Evolutionary conservation across 371 early-diverging fungal species (phyloP).

Genomic region (Mortierella sp.): DNA sequence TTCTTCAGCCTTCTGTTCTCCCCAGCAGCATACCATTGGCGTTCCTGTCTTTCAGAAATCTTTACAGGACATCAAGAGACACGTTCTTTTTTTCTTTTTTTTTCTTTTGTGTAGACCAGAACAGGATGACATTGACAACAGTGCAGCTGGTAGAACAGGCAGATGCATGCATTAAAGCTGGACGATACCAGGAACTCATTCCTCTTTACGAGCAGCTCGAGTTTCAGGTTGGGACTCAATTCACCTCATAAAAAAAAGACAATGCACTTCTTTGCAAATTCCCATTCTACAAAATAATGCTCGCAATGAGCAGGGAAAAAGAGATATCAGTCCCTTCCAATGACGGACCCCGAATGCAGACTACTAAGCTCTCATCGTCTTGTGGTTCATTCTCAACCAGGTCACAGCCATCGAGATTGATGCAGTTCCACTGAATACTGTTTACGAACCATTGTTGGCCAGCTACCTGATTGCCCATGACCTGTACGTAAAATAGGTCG

Average conservation of each 20-base stretch:
- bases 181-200: conserved; percentile 46
- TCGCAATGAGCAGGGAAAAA: too few relatives aligned
- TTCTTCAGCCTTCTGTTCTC: too few relatives aligned
- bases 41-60: not conserved
- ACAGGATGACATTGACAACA: conserved; percentile 22
- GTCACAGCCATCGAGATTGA: conserved; percentile 48
- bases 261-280: not conserved
- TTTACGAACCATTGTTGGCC: conserved; percentile 47
- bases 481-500: conserved; percentile 48
- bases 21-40: conserved; percentile 4
- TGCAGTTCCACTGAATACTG: conserved; percentile 43
- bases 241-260: not conserved
- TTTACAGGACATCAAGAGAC: not conserved
- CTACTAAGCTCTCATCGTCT: not conserved
- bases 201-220: conserved; percentile 50
- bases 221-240: conserved; percentile 31
- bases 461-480: conserved; percentile 43
- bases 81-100: not conserved
- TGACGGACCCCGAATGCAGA: too few relatives aligned
- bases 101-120: not conserved
- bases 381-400: conserved; percentile 9
- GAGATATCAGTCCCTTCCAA: too few relatives aligned
- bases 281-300: too few relatives aligned
- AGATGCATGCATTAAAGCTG: conserved; percentile 36
- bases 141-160: conserved; percentile 41